Percentiles rank a stretch among this genome's conserved stretches.
Evolutionary conservation across 2,329 filamentous ascomycete genomes (phyloP).

Genomic region (Exophiala spinifera): DNA sequence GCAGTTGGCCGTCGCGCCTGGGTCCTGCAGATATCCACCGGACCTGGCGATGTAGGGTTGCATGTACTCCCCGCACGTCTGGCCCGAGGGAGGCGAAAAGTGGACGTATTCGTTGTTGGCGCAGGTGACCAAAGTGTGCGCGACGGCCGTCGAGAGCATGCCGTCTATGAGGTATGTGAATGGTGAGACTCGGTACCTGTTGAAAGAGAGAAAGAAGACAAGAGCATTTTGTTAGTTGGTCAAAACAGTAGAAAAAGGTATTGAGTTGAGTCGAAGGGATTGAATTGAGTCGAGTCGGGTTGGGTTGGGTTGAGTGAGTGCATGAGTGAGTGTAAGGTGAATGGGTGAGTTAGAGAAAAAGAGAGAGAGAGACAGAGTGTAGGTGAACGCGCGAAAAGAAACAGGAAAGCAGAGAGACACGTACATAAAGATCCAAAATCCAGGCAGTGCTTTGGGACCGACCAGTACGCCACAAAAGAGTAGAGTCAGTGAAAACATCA

Average conservation of each 20-base stretch:
- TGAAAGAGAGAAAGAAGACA: no score
- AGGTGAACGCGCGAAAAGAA: no score
- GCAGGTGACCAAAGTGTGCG: conserved; percentile 64
- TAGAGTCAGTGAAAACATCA: conserved; percentile 58
- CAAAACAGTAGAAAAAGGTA: no score
- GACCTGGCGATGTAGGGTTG: conserved; percentile 43
- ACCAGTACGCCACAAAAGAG: conserved; percentile 64
- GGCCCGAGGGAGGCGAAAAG: conserved; percentile 58
- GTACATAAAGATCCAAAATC: conserved; percentile 80
- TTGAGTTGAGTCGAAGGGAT: no score
- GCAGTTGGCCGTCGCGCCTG: conserved; percentile 45
- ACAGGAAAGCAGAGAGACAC: conserved; percentile 37
- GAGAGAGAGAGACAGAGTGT: no score
- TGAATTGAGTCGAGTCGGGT: no score
- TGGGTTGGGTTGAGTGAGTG: no score
- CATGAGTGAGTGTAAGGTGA: conserved; percentile 31
- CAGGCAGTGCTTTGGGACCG: conserved; percentile 55
- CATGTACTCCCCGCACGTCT: conserved; percentile 62
- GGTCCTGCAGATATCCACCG: conserved; percentile 54
- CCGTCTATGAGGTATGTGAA: conserved; percentile 78
- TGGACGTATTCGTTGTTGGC: conserved; percentile 65
- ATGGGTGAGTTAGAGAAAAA: conserved; percentile 59
- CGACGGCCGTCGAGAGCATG: conserved; percentile 67
- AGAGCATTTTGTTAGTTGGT: no score
- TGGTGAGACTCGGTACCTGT: conserved; percentile 75